These are phyloP conservation scores for Corinectria fuckeliana DNA, from an alignment of 2,329 filamentous ascomycete species.

Conservation along the genomic window DNA sequence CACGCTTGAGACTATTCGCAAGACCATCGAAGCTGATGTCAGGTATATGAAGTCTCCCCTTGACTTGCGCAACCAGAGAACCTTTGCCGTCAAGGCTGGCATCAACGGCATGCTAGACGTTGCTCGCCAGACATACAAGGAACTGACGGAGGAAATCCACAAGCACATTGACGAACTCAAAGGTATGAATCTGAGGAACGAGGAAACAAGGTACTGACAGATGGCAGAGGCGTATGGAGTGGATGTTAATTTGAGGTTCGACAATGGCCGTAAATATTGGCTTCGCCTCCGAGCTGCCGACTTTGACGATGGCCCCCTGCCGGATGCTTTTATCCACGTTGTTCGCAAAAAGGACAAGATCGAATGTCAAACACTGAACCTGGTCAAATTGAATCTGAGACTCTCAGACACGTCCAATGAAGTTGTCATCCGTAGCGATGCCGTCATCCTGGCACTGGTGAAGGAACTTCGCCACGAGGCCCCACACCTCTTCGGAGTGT, in stretches of 20 bases:
- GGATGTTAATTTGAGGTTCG: slow-evolving; percentile 73
- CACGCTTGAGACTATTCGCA: slow-evolving; percentile 69
- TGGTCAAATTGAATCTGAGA: slow-evolving; percentile 81
- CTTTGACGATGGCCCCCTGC: slow-evolving; percentile 65
- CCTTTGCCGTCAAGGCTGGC: slow-evolving; percentile 86
- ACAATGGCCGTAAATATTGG: slow-evolving; percentile 80
- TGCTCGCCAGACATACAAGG: slow-evolving; percentile 86
- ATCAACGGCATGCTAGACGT: slow-evolving; percentile 88
- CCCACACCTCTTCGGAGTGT: slow-evolving; percentile 79
- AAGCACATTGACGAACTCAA: slow-evolving; percentile 72
- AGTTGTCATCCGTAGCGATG: slow-evolving; percentile 82
- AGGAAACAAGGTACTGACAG: not conserved
- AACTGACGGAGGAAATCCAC: slow-evolving; percentile 79
- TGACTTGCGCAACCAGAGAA: slow-evolving; percentile 87
- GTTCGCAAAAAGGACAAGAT: slow-evolving; percentile 75
- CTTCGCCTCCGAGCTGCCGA: slow-evolving; percentile 69
- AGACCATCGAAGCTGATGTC: slow-evolving; percentile 81
- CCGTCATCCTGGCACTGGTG: slow-evolving; percentile 74
- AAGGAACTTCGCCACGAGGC: slow-evolving; percentile 74
- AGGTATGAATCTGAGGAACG: slow-evolving; percentile 50
- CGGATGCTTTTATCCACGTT: slow-evolving; percentile 78
- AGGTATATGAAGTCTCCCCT: slow-evolving; percentile 79
- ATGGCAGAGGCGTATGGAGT: slow-evolving; percentile 62
- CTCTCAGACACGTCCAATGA: slow-evolving; percentile 85
- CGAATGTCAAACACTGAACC: slow-evolving; percentile 85